Base-by-base conservation (phyloP, 164 flowering plant genomes). In the Vitis cinerea region DNA sequence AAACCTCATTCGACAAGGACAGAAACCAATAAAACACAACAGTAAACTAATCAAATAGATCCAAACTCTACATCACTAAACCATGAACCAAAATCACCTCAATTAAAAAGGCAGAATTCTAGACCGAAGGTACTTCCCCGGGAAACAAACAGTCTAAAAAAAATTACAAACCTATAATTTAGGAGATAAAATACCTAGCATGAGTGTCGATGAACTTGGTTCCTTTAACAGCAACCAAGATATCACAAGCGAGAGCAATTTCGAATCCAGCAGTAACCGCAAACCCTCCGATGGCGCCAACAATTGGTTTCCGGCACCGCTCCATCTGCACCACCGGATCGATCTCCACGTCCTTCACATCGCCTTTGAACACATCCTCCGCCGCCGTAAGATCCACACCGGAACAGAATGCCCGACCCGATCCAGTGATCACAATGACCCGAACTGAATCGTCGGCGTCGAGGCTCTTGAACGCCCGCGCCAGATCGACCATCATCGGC, bases 211-310 rank as follows among this genome's bases (percentile, higher is more conserved):
- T 82, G 73, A 94, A 94, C 73, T 86, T 92, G 54, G 98, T 82
- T 4, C 86, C 87, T 66, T 80, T 89, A 3, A 90, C 76, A 23
- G 98, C 98, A 50, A 94, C 67, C 65, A 92, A 50, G 0, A 94
- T 64, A 77, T 90, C 98, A 67, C 97, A 94, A 59, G 97, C 92
- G 52, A 94, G 83, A 2, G 97, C 81, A 50, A 94, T 88, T 84
- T 94, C 98, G 67, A 94, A 92, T 12, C 98, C 97, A 27, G 90
- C 98, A 0, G 98, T 92, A n/a, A 90, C 94, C 0, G 97, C 97
- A 59, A 92, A 94, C 58, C 97, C 98, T 3, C 57, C 62, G 8
- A 92, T 77, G 3, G 98, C 98, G 15, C 97, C 97, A 53, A 94
- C 87, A 15, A 94, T 89, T 23, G 95, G 97, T 64, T 90, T 92